These are phyloP conservation scores for Auriscalpium orientale DNA, from an alignment of 768 basidiomycete species.

Conservation along the genomic window DNA sequence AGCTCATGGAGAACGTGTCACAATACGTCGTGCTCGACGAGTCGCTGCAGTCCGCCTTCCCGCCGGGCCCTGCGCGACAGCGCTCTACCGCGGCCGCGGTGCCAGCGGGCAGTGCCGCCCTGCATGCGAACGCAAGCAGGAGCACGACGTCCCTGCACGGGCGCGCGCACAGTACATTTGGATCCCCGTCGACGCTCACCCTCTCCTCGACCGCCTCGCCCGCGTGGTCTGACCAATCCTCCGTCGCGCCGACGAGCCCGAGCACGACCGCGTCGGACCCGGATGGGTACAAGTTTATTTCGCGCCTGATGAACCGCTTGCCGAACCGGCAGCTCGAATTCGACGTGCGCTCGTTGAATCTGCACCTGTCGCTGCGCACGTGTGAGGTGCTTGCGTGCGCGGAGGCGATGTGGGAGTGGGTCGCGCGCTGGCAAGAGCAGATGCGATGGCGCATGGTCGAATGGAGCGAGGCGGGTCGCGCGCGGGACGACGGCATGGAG, in stretches of 20 bases:
- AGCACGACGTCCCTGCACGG: not conserved
- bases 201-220: not conserved
- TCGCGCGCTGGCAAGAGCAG: constrained; percentile 40
- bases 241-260: not conserved
- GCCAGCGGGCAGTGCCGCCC: too few species aligned
- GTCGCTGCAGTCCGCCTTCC: constrained; percentile 30
- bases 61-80: constrained; percentile 12
- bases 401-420: constrained; percentile 79
- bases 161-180: not conserved
- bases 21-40: constrained; percentile 42
- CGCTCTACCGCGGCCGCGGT: too few species aligned
- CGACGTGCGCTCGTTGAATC: constrained; percentile 50
- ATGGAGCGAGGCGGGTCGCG: not conserved
- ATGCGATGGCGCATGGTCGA: not conserved
- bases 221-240: not conserved
- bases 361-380: constrained; percentile 55
- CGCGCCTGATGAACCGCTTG: constrained; percentile 26
- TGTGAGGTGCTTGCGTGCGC: constrained; percentile 63
- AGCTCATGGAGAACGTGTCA: constrained; percentile 21
- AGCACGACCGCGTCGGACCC: not conserved
- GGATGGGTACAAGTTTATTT: not conserved
- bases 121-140: not conserved
- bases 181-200: not conserved
- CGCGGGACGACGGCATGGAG: not conserved
- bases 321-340: constrained; percentile 48